Conservation (phyloP, 805 yeast genomes). For the Phaffomyces opuntiae region DNA sequence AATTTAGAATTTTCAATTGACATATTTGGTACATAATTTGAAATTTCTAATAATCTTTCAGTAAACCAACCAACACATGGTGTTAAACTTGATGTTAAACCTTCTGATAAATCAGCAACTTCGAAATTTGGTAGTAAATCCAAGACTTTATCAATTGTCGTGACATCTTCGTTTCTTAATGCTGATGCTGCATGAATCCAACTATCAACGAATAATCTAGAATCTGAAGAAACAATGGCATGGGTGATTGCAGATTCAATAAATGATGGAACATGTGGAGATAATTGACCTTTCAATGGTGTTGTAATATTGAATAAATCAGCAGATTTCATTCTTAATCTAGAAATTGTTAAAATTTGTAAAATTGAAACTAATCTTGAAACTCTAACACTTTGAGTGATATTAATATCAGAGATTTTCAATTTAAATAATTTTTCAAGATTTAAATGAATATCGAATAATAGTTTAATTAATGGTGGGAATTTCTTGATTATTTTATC, state of each 20-base stretch:
- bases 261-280: conserved; percentile 69
- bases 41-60: conserved; percentile 70
- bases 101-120: conserved; percentile 24
- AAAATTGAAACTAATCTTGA: conserved; percentile 64
- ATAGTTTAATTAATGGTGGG: conserved; percentile 62
- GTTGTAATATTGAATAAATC: conserved; percentile 32
- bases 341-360: conserved; percentile 54
- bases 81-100: conserved; percentile 41
- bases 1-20: conserved; percentile 53
- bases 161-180: conserved; percentile 15
- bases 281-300: conserved; percentile 17
- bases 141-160: conserved; percentile 25
- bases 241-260: conserved; percentile 72
- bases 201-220: conserved; percentile 56
- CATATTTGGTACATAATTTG: conserved; percentile 74
- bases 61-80: conserved; percentile 92
- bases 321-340: conserved; percentile 57
- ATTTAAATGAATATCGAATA: conserved; percentile 61
- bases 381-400: conserved; percentile 52
- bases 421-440: conserved; percentile 55
- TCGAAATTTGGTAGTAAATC: conserved; percentile 30
- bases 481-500: conserved; percentile 40
- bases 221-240: conserved; percentile 74
- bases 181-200: conserved; percentile 54
- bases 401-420: conserved; percentile 57